Conservation (phyloP, 2,329 filamentous ascomycete species). For the Phoma sp. region DNA sequence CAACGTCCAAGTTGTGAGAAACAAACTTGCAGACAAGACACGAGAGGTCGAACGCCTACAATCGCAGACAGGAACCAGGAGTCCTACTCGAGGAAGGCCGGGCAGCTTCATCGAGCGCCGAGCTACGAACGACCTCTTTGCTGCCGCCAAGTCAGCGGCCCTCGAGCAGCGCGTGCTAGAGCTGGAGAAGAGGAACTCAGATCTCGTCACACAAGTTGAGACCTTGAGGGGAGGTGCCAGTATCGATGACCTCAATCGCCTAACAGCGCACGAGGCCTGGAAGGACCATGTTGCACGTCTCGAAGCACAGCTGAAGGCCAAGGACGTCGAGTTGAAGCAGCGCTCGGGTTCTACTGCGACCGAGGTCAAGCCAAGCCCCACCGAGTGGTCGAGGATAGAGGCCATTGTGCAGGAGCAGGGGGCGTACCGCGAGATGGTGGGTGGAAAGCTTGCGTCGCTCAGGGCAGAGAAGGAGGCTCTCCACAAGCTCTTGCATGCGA, state of each 20-base stretch:
- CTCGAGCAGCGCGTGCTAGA: conserved; percentile 54
- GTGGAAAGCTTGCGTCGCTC: conserved; percentile 47
- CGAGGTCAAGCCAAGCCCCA: conserved; percentile 8
- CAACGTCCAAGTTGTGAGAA: conserved; percentile 50
- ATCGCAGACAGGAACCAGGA: conserved; percentile 29
- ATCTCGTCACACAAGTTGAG: conserved; percentile 43
- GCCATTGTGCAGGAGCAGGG: conserved; percentile 51
- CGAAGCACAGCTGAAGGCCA: conserved; percentile 39
- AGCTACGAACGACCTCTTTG: conserved; percentile 51
- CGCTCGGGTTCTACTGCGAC: conserved; percentile 19
- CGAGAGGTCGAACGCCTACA: conserved; percentile 44
- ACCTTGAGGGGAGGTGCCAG: conserved; percentile 35
- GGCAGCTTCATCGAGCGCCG: conserved; percentile 44
- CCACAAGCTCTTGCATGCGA: conserved; percentile 48
- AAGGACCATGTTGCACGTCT: conserved; percentile 41
- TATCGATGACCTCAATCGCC: conserved; percentile 44
- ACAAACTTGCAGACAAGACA: conserved; percentile 51
- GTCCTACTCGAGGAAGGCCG: conserved; percentile 38
- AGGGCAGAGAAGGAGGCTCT: conserved; percentile 51
- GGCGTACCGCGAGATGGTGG: conserved; percentile 48
- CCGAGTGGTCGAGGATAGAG: conserved; percentile 48
- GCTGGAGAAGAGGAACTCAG: conserved; percentile 50
- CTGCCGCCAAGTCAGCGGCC: conserved; percentile 51
- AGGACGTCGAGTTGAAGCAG: conserved; percentile 39
- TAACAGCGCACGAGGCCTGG: conserved; percentile 48